Evolutionary conservation across 2,329 filamentous ascomycete species (phyloP).

Genomic region (Domatiomyces globalis): DNA sequence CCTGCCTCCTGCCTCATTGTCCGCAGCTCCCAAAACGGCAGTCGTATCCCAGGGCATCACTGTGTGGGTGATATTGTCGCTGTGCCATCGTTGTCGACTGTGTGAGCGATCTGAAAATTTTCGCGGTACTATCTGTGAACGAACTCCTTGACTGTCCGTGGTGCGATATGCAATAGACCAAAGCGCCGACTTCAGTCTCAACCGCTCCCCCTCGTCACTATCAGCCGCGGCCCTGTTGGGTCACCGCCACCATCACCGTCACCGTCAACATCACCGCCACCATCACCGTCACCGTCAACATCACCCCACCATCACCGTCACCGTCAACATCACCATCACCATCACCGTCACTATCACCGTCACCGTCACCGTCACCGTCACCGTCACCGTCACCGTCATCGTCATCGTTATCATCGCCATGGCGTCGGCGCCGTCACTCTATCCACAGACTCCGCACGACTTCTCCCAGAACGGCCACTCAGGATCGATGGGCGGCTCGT

Average conservation of each 20-base stretch:
- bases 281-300: neutral
- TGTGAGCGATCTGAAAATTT: neutral
- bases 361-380: neutral
- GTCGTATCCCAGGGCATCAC: no score
- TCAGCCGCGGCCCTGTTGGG: no score
- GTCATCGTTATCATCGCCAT: neutral
- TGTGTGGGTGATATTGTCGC: neutral
- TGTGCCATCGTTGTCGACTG: neutral
- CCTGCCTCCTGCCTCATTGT: neutral
- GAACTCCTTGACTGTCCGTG: neutral
- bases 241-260: neutral
- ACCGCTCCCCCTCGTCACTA: neutral
- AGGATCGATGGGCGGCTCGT: conserved; percentile 19
- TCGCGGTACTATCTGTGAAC: neutral
- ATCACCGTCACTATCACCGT: neutral
- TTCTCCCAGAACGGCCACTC: conserved; percentile 18
- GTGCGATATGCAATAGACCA: neutral
- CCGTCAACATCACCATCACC: neutral
- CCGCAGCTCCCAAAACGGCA: neutral
- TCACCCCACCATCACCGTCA: neutral
- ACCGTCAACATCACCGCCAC: neutral
- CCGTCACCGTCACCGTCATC: neutral
- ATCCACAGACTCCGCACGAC: conserved; percentile 16
- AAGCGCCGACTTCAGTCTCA: neutral
- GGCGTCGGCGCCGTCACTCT: conserved; percentile 3